Evolutionary conservation across 192 early-diverging fungal species (phyloP).

Genomic region (Backusella circina): DNA sequence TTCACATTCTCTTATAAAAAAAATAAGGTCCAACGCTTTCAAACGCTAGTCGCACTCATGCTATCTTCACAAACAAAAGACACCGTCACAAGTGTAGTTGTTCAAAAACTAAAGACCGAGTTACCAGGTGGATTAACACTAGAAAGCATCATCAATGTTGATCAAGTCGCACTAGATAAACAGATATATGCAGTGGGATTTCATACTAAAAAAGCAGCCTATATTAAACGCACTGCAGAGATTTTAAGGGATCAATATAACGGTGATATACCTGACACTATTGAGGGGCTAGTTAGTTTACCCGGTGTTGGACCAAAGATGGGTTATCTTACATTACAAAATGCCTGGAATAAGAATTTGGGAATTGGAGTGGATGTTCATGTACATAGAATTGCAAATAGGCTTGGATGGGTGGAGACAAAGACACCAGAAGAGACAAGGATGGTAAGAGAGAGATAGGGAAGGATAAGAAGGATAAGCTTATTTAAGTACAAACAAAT

Average conservation of each 20-base stretch:
- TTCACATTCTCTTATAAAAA: no score
- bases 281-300: conserved; percentile 72
- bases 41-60: conserved; percentile 81
- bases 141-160: conserved; percentile 57
- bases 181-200: conserved; percentile 86
- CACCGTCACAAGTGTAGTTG: conserved; percentile 75
- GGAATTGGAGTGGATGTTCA: conserved; percentile 98
- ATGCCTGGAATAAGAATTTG: conserved; percentile 78
- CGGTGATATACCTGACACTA: conserved; percentile 79
- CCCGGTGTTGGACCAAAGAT: conserved; percentile 97
- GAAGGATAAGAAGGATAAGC: not conserved
- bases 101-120: conserved; percentile 59
- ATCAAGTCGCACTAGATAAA: conserved; percentile 60
- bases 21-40: conserved; percentile 59
- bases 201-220: conserved; percentile 81
- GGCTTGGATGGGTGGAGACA: conserved; percentile 84
- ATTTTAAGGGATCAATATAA: conserved; percentile 69
- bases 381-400: conserved; percentile 87
- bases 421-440: conserved; percentile 81
- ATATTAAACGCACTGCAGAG: conserved; percentile 74
- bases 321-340: conserved; percentile 81
- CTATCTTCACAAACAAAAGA: conserved; percentile 96
- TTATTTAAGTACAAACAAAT: not conserved
- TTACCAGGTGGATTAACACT: conserved; percentile 69
- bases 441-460: conserved; percentile 30